Evolutionary conservation across 148 eudicot genomes (phyloP), one percentile per base, ranked within the genome.

Genomic region (Rhododendron mucronatum): DNA sequence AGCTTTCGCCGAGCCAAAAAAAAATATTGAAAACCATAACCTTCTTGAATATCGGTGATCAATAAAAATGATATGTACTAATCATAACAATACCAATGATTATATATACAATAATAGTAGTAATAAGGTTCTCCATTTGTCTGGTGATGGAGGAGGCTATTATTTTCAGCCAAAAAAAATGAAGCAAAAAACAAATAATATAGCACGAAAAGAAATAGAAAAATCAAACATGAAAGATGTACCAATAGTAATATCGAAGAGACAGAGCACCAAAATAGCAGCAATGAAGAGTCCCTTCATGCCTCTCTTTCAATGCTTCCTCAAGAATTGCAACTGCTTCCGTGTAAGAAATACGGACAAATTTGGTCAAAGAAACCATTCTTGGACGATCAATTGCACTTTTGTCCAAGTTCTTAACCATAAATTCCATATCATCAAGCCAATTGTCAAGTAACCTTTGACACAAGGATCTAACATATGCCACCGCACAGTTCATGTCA

Each of bases 401-500:
- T 89, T 94, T 95, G 86, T 97, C 99, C 59, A 93, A 89, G 57
- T 88, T 88, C 85, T 94, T 93, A 59, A 89, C 93, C 92, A 97
- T 94, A 90, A 95, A 93, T 85, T 95, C 94, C 99, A 97, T 97
- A 83, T 97, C 99, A 89, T 97, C 98, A 79, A 82, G 91, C 90
- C 99, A 97, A 86, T 93, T 90, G 90, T 97, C 99, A 45, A 97
- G 95, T 84, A 97, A 89, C 94, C 96, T 92, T 86, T 94, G 94
- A 85, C 95, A 97, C 86, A 97, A 86, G 84, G 91, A 97, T 88
- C 85, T 95, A 73, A 97, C 96, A 78, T 91, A 95, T 63, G 95
- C 98, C 92, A 94, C 99, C 2, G 98, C 99, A 87, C 95, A 93
- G 82, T 94, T 94, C 99, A 97, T 97, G 87, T 97, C 98, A 90